Evolutionary conservation across 495 filamentous ascomycete species (phyloP), one percentile per base, ranked within the genome.

Genomic region (Aspergillus panamensis): DNA sequence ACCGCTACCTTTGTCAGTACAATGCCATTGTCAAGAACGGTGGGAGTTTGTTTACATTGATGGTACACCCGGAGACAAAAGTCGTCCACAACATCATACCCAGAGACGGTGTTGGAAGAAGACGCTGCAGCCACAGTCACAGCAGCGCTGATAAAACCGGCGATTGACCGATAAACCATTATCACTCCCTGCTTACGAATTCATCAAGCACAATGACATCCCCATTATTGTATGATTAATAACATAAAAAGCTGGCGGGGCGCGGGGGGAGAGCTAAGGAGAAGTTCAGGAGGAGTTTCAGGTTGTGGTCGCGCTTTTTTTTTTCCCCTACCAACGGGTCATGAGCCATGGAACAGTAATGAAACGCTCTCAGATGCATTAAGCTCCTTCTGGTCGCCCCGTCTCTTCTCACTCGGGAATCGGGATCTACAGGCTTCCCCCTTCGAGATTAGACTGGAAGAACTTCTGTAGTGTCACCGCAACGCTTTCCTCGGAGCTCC

Each of bases 1-100:
- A 65, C 55, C 14, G 73, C 72, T 76, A 55, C 10, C 7, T 7
- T n/a, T 5, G 47, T 66, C 50, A 72, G 58, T 32, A 31, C 19
- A 6, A 9, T 45, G 9, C 42, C 42, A 45, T 21, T 3, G 10
- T 19, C 2, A 21, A 45, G 42, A 6, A 10, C 8, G 42, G 42
- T 19, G 42, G 9, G 37, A 40, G 37, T 16, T 45, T 45, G 16
- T 9, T 45, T 37, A 73, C 72, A 74, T 62, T 70, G 67, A 64
- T 73, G 69, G 43, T 70, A 62, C 48, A 66, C 63, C 33, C 71
- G 62, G 30, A 55, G 42, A 40, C 72, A 74, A 48, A 68, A 64
- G 43, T 74, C 71, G 14, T 39, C 51, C 45, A 73, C 35, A 20
- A 45, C 42, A 20, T 45, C 42, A 19, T 17, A 21, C n/a, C n/a